Conservation (phyloP, 352 stramenopile species). For the Aphanomyces astaci region DNA sequence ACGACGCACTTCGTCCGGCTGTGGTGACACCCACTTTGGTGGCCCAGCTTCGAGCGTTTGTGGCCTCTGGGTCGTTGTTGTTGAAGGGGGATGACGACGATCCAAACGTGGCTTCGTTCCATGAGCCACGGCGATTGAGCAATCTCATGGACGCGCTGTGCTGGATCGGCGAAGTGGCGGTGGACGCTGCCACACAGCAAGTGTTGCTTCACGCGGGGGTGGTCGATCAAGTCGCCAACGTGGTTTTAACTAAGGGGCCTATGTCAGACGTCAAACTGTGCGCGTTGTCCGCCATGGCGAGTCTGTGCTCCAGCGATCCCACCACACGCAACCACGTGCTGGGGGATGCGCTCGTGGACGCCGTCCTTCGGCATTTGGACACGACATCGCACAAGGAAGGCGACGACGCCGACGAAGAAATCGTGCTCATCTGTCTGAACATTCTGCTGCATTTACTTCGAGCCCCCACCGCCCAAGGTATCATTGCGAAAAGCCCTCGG, state of each 20-base stretch:
- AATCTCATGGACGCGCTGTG: conserved; percentile 13
- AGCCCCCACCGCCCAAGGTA: not conserved
- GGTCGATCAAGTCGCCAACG: conserved; percentile 1
- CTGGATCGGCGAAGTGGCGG: not conserved
- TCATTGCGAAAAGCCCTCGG: conserved; percentile 16
- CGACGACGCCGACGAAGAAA: not conserved
- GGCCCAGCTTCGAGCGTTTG: not conserved
- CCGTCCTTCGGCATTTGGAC: conserved; percentile 7
- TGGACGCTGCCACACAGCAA: conserved; percentile 17
- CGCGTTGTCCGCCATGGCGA: conserved; percentile 13
- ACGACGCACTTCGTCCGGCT: not conserved
- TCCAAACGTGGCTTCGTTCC: not conserved
- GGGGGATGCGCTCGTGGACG: not conserved
- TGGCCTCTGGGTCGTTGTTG: not conserved
- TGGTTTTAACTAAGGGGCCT: not conserved
- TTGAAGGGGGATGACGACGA: not conserved
- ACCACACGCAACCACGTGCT: conserved; percentile 15
- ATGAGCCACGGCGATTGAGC: not conserved
- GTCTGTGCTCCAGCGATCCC: conserved; percentile 5
- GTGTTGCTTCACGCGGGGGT: not conserved
- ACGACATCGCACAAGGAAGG: too few species aligned
- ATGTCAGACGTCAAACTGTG: not conserved
- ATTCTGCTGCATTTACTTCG: conserved; percentile 7
- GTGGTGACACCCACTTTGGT: not conserved
- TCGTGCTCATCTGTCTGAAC: conserved; percentile 2